phyloP scores from a whole-genome alignment of 2,329 filamentous ascomycete species.

The Cladophialophora chaetospira region DNA sequence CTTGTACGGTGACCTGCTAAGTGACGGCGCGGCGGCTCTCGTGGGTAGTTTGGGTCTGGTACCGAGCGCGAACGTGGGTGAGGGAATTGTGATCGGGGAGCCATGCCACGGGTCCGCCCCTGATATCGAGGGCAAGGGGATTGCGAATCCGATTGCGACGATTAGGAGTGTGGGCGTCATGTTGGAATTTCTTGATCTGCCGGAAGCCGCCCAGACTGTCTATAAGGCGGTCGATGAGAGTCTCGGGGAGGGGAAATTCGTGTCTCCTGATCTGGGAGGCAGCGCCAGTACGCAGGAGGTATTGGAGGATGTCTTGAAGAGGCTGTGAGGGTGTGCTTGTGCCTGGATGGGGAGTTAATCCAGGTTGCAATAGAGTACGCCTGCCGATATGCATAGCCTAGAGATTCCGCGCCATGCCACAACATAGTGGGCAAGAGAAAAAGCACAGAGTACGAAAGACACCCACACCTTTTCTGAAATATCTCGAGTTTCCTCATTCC shows the following conservation, averaged over 20 bases:
- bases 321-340: constrained; percentile 58
- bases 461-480: too few relatives aligned
- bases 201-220: constrained; percentile 82
- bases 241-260: constrained; percentile 75
- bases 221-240: constrained; percentile 91
- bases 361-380: neutral
- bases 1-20: constrained; percentile 95
- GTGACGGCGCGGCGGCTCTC: constrained; percentile 90
- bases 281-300: constrained; percentile 84
- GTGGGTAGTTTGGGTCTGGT: constrained; percentile 91
- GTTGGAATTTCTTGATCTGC: constrained; percentile 92
- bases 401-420: too few relatives aligned
- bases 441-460: too few relatives aligned
- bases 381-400: too few relatives aligned
- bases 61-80: constrained; percentile 91
- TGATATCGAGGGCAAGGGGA: constrained; percentile 88
- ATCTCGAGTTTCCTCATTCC: too few relatives aligned
- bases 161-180: constrained; percentile 88
- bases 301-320: constrained; percentile 79
- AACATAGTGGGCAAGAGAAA: too few relatives aligned
- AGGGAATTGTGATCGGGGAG: constrained; percentile 93
- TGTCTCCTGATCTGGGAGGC: constrained; percentile 90
- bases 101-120: constrained; percentile 96
- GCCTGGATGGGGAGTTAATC: neutral
- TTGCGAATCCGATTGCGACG: constrained; percentile 96